These are phyloP conservation scores for Acer campestre DNA, from an alignment of 345 rosid species.

Conservation along the genomic window DNA sequence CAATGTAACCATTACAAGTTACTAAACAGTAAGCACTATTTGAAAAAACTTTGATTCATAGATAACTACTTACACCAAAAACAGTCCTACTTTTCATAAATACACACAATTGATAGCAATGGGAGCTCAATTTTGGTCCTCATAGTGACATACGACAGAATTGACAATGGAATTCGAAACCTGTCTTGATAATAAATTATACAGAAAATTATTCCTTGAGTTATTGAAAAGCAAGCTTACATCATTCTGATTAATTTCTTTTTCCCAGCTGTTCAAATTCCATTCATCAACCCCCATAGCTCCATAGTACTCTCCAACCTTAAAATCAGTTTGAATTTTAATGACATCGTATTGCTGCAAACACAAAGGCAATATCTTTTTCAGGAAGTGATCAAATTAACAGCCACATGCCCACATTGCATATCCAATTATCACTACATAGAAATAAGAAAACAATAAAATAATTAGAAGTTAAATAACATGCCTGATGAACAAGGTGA, in stretches of 20 bases:
- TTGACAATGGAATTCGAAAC: not conserved
- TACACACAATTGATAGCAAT: not conserved
- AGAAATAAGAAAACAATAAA: not conserved
- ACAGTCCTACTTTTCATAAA: not conserved
- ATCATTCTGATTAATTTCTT: slow-evolving; percentile 61
- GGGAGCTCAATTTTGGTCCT: not conserved
- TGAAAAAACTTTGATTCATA: not conserved
- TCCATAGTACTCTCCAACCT: slow-evolving; percentile 73
- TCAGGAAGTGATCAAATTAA: slow-evolving; percentile 6
- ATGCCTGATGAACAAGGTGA: slow-evolving; percentile 77
- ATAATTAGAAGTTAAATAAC: not conserved
- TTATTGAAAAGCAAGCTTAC: slow-evolving; percentile 41
- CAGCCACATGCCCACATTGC: not conserved
- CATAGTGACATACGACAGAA: not conserved
- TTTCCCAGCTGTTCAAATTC: slow-evolving; percentile 61
- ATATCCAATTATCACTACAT: not conserved
- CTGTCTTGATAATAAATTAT: not conserved
- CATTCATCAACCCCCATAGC: slow-evolving; percentile 78
- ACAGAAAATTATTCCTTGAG: not conserved
- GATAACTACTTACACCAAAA: not conserved
- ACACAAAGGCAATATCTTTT: slow-evolving; percentile 11
- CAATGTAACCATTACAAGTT: not conserved
- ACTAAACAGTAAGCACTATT: not conserved
- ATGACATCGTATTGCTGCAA: slow-evolving; percentile 76
- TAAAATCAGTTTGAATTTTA: slow-evolving; percentile 39